A percentile compares a stretch with the other conserved stretches of the same genome.
These are phyloP conservation scores for Asterella californica DNA, from an alignment of 225 moss, liverwort and hornwort genomes.

Conservation along the genomic window DNA sequence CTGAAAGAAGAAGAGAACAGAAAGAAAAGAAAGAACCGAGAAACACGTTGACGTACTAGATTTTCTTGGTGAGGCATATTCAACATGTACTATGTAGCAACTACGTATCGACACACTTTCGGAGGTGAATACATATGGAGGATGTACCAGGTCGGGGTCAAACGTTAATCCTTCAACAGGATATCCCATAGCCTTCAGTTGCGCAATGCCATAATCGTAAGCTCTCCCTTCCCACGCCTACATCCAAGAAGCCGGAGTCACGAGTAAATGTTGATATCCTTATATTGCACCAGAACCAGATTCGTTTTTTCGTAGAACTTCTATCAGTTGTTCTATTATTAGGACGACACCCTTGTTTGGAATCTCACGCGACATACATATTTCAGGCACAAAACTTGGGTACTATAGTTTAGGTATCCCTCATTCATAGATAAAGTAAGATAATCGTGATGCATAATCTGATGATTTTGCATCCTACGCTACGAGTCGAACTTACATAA, in stretches of 20 bases:
- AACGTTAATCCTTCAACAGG: slow-evolving; percentile 82
- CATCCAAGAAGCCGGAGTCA: not conserved
- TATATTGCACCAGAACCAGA: not conserved
- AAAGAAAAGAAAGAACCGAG: not conserved
- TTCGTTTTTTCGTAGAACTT: not conserved
- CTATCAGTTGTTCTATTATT: too few species aligned
- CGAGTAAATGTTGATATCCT: not conserved
- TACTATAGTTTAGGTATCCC: too few species aligned
- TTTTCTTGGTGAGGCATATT: not conserved
- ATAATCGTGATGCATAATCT: too few species aligned
- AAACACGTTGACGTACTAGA: not conserved
- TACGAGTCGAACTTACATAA: too few species aligned
- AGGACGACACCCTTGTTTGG: too few species aligned
- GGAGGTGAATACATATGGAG: not conserved
- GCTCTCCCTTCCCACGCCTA: slow-evolving; percentile 96
- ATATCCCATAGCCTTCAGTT: slow-evolving; percentile 75
- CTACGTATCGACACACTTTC: not conserved
- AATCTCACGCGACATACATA: too few species aligned
- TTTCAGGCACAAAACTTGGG: too few species aligned
- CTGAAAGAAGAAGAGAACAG: not conserved
- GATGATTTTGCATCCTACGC: too few species aligned
- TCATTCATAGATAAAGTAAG: too few species aligned
- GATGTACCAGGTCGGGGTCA: slow-evolving; percentile 68
- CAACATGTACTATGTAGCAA: not conserved
- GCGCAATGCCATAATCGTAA: slow-evolving; percentile 86